Evolutionary conservation across 257 asterid genomes (phyloP).

Genomic region (Plectranthus barbatus): DNA sequence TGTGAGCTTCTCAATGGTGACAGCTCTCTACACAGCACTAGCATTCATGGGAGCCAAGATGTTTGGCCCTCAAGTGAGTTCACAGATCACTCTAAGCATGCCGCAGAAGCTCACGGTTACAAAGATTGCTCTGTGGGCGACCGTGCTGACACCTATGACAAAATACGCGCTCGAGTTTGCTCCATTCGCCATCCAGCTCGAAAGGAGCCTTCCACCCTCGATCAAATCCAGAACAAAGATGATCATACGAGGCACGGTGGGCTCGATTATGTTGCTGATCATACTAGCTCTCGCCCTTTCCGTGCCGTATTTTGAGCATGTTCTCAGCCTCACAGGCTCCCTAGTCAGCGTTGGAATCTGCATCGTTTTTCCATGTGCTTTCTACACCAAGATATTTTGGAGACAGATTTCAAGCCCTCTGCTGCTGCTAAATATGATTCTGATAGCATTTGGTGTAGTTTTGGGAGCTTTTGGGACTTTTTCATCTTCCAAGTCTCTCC

Average conservation of each 20-base stretch:
- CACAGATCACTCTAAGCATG: constrained; percentile 73
- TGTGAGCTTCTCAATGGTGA: constrained; percentile 56
- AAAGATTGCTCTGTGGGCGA: constrained; percentile 71
- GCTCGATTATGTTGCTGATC: constrained; percentile 40
- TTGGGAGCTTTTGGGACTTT: constrained; percentile 57
- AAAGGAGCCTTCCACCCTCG: constrained; percentile 33
- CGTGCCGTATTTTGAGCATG: constrained; percentile 60
- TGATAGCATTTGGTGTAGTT: constrained; percentile 32
- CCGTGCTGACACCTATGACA: constrained; percentile 63
- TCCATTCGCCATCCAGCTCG: constrained; percentile 63
- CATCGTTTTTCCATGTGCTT: constrained; percentile 45
- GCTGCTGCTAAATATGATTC: constrained; percentile 31
- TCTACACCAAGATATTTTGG: constrained; percentile 58
- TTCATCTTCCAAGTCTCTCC: constrained; percentile 52
- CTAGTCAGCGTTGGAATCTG: constrained; percentile 60
- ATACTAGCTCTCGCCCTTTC: constrained; percentile 52
- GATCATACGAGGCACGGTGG: constrained; percentile 44
- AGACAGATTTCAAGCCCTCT: constrained; percentile 19
- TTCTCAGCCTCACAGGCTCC: constrained; percentile 69
- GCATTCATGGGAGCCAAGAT: constrained; percentile 71
- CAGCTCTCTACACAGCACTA: constrained; percentile 38
- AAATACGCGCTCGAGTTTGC: constrained; percentile 67
- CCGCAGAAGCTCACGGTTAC: constrained; percentile 35
- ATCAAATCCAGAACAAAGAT: constrained; percentile 38
- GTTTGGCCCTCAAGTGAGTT: constrained; percentile 54